Conservation (phyloP, 2,329 filamentous ascomycete genomes). For the Cladophialophora immunda region DNA sequence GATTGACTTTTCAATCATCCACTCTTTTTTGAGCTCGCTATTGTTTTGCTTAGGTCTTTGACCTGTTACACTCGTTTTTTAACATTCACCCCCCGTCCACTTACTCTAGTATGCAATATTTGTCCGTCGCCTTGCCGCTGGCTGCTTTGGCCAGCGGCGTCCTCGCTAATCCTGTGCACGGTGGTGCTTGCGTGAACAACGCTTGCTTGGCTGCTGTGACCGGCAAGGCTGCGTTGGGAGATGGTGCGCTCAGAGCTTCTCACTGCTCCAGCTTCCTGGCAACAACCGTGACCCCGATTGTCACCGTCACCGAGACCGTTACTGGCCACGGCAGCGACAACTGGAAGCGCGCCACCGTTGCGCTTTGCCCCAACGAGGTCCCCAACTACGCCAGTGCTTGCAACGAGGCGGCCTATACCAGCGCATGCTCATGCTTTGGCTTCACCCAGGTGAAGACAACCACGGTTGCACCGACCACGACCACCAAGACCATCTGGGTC, state of each 20-base stretch:
- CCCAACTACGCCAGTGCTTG: slow-evolving; percentile 42
- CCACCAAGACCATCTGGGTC: slow-evolving; percentile 41
- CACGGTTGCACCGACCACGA: slow-evolving; percentile 39
- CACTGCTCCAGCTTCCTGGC: slow-evolving; percentile 40
- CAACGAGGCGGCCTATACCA: slow-evolving; percentile 36
- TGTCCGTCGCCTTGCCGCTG: slow-evolving; percentile 38
- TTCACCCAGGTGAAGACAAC: slow-evolving; percentile 38
- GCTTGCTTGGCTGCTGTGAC: slow-evolving; percentile 40
- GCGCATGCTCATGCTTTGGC: slow-evolving; percentile 38
- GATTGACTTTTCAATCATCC: slow-evolving; percentile 43
- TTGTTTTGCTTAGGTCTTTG: slow-evolving; percentile 35
- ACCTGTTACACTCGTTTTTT: slow-evolving; percentile 41
- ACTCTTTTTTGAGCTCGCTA: slow-evolving; percentile 39
- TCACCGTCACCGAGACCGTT: slow-evolving; percentile 30
- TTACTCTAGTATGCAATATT: slow-evolving; percentile 36
- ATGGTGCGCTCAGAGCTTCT: slow-evolving; percentile 32
- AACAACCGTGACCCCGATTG: slow-evolving; percentile 35
- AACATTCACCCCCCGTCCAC: slow-evolving; percentile 13
- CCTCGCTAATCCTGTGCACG: slow-evolving; percentile 31
- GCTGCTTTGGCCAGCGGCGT: slow-evolving; percentile 38
- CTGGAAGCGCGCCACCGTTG: slow-evolving; percentile 38
- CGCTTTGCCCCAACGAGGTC: slow-evolving; percentile 41
- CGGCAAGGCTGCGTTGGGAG: slow-evolving; percentile 39
- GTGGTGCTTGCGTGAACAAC: slow-evolving; percentile 25
- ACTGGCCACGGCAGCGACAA: slow-evolving; percentile 20